Evolutionary conservation across 2,329 filamentous ascomycete species (phyloP), one percentile per base, ranked within the genome.

Genomic region (Aspergillus fumigatus): DNA sequence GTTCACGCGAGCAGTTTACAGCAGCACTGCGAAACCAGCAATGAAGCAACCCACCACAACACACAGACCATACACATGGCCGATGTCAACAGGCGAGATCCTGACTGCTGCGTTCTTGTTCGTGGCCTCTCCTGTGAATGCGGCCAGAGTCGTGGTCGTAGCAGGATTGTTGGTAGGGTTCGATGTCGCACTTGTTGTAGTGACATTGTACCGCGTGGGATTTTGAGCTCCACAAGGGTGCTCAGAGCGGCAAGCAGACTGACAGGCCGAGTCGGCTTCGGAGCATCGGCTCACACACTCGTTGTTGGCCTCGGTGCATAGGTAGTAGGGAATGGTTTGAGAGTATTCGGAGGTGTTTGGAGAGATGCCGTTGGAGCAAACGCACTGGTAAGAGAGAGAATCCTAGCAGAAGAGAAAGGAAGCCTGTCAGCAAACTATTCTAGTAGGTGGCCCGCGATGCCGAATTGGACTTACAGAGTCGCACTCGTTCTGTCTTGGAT

Each of bases 291-390:
- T 64, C 25, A 84, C 82, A 63, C 83, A 85, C 61, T 84, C 75
- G 66, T 77, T 82, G 69, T 81, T 82, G 72, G 75, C 77, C 61
- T 84, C 77, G 9, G 78, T 80, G 75, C 84, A 87, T 70, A 82
- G 77, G 73, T 77, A 86, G 76, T 82, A 87, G 19, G 84, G 83
- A 52, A 87, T 77, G 14, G 84, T 87, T 64, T 83, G 80, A 35
- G 82, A 83, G 77, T 83, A 87, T 66, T 86, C 75, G 59, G 82
- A 80, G 55, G 84, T 72, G 68, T 87, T 87, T 64, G 84, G 84
- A 4, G 74, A 67, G 53, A 78, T 62, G 61, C 78, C 77, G 67
- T 81, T 80, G 57, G 65, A 71, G 73, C 84, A 87, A 61, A 84
- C 73, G 67, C 84, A 87, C 54, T 68, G 66, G 72, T 81, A 87